Conservation (phyloP, 83 land plant genomes). For the Thuja plicata region DNA sequence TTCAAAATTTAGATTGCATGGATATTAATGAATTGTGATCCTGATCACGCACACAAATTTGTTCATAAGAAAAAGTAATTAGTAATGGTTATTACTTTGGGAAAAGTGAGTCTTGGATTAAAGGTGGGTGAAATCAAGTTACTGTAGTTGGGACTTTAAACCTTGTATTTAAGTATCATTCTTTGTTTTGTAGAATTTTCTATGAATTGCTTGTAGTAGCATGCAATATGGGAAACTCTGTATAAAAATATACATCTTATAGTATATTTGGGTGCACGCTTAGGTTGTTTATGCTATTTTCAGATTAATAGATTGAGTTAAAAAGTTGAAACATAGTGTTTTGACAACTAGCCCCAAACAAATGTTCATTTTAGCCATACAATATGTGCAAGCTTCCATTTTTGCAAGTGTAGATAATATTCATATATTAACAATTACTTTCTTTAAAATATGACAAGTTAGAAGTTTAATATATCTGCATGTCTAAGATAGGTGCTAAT, state of each 20-base stretch:
- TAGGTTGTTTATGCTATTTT: not conserved
- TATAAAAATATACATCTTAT: not conserved
- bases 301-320: not conserved
- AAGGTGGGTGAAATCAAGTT: not conserved
- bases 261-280: not conserved
- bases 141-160: not conserved
- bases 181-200: not conserved
- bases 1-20: too few relatives aligned
- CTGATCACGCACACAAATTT: too few relatives aligned
- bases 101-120: too few relatives aligned
- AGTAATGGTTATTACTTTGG: too few relatives aligned
- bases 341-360: not conserved
- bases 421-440: not conserved
- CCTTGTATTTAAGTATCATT: not conserved
- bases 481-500: not conserved
- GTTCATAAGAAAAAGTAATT: too few relatives aligned
- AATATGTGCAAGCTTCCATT: not conserved
- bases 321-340: not conserved
- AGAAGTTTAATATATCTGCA: not conserved
- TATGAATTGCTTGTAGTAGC: not conserved
- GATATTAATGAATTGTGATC: too few relatives aligned
- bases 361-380: not conserved
- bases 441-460: not conserved
- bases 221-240: not conserved
- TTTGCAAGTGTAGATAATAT: not conserved